Percentiles rank a stretch among this genome's conserved stretches.
These are phyloP conservation scores for Apiotrichum laibachii DNA, from an alignment of 1,284 basidiomycete species.

Conservation along the genomic window DNA sequence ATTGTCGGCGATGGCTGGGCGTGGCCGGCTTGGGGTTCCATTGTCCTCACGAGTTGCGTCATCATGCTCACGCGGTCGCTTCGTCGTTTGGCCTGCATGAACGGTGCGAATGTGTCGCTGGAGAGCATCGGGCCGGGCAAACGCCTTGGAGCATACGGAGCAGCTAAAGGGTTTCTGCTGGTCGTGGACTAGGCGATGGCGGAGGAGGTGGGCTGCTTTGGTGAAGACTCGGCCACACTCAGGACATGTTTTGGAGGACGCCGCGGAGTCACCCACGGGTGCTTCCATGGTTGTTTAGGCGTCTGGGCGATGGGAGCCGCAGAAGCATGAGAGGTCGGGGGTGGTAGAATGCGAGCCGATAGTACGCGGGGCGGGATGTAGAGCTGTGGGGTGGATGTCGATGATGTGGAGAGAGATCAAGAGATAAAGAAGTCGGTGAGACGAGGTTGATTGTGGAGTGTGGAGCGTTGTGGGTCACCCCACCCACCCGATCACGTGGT, in stretches of 20 bases:
- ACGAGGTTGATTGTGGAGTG: too few species aligned
- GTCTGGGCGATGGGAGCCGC: background rate
- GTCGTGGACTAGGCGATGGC: conserved; percentile 10
- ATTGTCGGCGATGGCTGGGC: too few species aligned
- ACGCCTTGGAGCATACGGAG: conserved; percentile 6
- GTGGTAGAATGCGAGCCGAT: background rate
- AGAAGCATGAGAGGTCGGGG: background rate
- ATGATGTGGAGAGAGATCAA: too few species aligned
- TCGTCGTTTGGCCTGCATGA: conserved; percentile 4
- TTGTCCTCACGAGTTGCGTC: background rate
- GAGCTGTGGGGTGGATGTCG: too few species aligned
- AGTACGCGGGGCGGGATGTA: too few species aligned
- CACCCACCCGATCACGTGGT: too few species aligned
- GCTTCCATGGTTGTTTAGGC: background rate
- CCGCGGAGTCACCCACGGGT: background rate
- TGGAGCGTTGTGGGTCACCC: too few species aligned
- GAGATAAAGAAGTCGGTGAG: too few species aligned
- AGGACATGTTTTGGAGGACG: background rate
- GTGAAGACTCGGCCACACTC: conserved; percentile 13
- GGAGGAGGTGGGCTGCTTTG: conserved; percentile 14
- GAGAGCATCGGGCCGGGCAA: conserved; percentile 11
- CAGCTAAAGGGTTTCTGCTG: conserved; percentile 14
- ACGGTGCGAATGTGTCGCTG: conserved; percentile 14
- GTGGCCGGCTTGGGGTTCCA: background rate
- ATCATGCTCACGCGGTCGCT: background rate